These are phyloP conservation scores for Apostasia ramifera DNA, from an alignment of 106 monocot species.

Conservation along the genomic window DNA sequence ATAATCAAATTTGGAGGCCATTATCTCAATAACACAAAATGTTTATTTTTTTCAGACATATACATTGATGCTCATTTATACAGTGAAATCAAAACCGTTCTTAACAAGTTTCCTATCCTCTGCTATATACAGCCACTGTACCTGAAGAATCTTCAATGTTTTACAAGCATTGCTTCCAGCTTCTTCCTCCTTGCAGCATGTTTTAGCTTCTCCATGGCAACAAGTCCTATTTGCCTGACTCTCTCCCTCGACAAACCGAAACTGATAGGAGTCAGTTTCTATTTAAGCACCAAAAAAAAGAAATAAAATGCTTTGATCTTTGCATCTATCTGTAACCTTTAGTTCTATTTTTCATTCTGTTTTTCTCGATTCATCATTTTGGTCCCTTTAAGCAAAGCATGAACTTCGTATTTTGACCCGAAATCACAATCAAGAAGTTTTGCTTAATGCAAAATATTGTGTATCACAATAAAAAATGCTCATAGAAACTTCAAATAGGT, in stretches of 20 bases:
- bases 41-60: not conserved
- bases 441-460: too few relatives aligned
- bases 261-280: constrained; percentile 28
- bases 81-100: constrained; percentile 6
- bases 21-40: not conserved
- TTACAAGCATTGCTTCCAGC: constrained; percentile 72
- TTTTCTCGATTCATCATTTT: too few relatives aligned
- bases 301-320: too few relatives aligned
- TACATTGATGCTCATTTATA: constrained; percentile 18
- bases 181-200: constrained; percentile 70
- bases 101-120: constrained; percentile 18
- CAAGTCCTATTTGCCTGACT: constrained; percentile 88
- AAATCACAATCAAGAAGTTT: too few relatives aligned
- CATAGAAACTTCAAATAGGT: too few relatives aligned
- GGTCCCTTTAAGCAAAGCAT: too few relatives aligned
- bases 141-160: constrained; percentile 37
- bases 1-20: too few relatives aligned
- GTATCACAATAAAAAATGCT: too few relatives aligned
- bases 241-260: constrained; percentile 89
- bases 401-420: too few relatives aligned
- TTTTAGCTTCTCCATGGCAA: constrained; percentile 94
- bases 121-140: constrained; percentile 26
- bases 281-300: too few relatives aligned
- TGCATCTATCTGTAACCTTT: too few relatives aligned
- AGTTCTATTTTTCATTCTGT: too few relatives aligned